Base-by-base conservation (phyloP, 2,329 filamentous ascomycete genomes). In the Talaromyces sp. region DNA sequence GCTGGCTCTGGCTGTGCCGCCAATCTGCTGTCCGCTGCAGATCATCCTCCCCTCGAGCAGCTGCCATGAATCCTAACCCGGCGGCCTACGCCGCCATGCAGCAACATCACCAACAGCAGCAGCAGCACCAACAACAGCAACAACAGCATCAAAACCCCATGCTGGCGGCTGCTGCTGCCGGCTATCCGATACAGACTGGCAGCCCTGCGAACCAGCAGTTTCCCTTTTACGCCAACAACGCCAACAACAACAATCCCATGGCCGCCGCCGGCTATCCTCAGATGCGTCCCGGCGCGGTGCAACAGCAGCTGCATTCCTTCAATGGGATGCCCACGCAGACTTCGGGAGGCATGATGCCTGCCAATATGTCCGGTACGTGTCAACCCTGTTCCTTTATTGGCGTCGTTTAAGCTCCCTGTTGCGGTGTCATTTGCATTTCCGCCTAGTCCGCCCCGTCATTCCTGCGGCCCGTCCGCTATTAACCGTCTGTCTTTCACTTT, bases 321-420 rank as follows among this genome's bases (percentile, higher is more conserved):
- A 71, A 70, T 63, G 66, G 69, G 55, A 69, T 74, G 65, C 68
- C 71, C 55, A 28, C 74, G 69, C 74, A 76, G 64, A 67, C 71
- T 49, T 69, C 67, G 49, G 73, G 73, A 71, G 69, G 70, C 66
- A 74, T 76, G 72, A 75, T 77, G 68, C 70, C 74, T 51, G 65
- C 69, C 32, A 70, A 71, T 28, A 75, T 73, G 60, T 69, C 72
- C 32, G 60, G 60, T 62, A 56, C 49, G 60, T 62, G 17, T 30
- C 19, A 30, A 15, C 17, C 49, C 15, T 17, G 33, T 36, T 3
- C 44, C 7, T 19, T 47, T 47, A 54, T 61, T 44, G 22, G 17
- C 19, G 17, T 47, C 39, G 22, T 55, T 36, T 39, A 33, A 19
- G 30, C n/a, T 33, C 19, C 53, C 53, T 55, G 53, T 36, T 30